Percentiles rank a stretch among this genome's conserved stretches.
Evolutionary conservation across 768 basidiomycete genomes (phyloP).

Genomic region (Coprinopsis sp.): DNA sequence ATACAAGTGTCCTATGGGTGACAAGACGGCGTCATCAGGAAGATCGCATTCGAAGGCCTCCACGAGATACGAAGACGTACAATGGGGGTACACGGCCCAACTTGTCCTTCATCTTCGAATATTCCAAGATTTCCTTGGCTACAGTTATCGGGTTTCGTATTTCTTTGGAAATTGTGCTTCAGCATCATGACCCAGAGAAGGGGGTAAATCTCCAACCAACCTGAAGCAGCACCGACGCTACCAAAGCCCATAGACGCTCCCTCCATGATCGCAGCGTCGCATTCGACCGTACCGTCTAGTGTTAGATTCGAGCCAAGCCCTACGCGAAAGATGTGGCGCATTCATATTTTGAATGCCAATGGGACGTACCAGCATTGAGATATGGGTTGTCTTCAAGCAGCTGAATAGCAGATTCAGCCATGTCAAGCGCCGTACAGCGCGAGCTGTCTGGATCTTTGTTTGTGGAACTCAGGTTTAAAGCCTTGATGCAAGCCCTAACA

Average conservation of each 20-base stretch:
- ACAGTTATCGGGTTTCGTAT: conserved; percentile 65
- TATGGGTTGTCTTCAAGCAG: conserved; percentile 61
- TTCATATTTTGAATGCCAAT: background rate
- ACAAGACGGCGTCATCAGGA: background rate
- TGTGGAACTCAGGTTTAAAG: conserved; percentile 12
- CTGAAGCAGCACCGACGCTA: conserved; percentile 68
- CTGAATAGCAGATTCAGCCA: conserved; percentile 51
- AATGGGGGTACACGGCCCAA: conserved; percentile 69
- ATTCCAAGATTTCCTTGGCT: conserved; percentile 53
- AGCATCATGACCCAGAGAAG: background rate
- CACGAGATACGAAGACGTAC: conserved; percentile 33
- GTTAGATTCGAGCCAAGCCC: conserved; percentile 80
- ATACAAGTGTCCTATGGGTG: conserved; percentile 51
- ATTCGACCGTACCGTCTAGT: conserved; percentile 69
- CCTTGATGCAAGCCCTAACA: conserved; percentile 49
- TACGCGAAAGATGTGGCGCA: conserved; percentile 20
- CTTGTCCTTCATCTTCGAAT: conserved; percentile 40
- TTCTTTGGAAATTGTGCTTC: conserved; percentile 32
- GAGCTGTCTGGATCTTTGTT: too few species aligned
- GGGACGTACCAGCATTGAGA: conserved; percentile 61
- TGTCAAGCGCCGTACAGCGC: conserved; percentile 37
- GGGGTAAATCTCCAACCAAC: conserved; percentile 25
- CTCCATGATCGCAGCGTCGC: conserved; percentile 76
- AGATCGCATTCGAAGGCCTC: background rate
- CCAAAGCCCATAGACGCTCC: conserved; percentile 43